Evolutionary conservation across 1,139 yeast genomes (phyloP).

Genomic region (Geotrichum carabidarum): DNA sequence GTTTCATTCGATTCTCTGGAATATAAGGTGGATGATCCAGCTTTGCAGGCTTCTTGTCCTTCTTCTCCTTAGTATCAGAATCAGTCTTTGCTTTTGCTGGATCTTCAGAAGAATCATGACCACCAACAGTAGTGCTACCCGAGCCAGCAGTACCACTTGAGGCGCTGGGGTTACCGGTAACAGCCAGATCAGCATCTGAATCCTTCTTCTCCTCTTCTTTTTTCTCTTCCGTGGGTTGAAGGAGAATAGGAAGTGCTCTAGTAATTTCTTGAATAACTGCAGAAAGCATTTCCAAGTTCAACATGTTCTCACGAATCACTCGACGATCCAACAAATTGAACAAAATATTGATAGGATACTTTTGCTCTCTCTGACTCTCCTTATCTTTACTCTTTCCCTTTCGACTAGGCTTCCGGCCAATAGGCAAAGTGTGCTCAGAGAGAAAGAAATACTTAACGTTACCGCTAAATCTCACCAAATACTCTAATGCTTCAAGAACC

Average conservation of each 20-base stretch:
- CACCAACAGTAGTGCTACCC: constrained; percentile 15
- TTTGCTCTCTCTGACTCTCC: constrained; percentile 41
- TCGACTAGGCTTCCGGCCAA: constrained; percentile 44
- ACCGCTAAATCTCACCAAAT: constrained; percentile 61
- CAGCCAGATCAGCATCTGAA: constrained; percentile 20
- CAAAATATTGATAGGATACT: constrained; percentile 68
- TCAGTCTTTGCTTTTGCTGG: constrained; percentile 7
- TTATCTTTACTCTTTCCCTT: constrained; percentile 40
- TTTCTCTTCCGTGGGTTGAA: constrained; percentile 26
- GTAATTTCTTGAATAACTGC: constrained; percentile 73
- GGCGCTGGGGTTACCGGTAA: constrained; percentile 6
- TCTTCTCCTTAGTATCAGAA: constrained; percentile 21
- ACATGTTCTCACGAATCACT: constrained; percentile 63
- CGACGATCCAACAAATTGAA: constrained; percentile 59
- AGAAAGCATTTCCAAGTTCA: constrained; percentile 71
- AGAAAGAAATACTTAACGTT: constrained; percentile 72
- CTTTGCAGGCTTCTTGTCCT: constrained; percentile 23
- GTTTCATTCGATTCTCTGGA: constrained; percentile 58
- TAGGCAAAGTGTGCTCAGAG: constrained; percentile 70
- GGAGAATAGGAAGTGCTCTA: constrained; percentile 51
- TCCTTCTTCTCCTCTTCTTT: constrained; percentile 25
- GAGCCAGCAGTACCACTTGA: constrained; percentile 12
- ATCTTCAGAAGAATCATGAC: background rate
- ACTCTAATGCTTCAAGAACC: constrained; percentile 68
- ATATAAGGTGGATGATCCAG: constrained; percentile 56